A percentile compares a stretch with the other conserved stretches of the same genome.
These are phyloP conservation scores for Lizonia empirigonia DNA, from an alignment of 2,329 filamentous ascomycete species.

Conservation along the genomic window DNA sequence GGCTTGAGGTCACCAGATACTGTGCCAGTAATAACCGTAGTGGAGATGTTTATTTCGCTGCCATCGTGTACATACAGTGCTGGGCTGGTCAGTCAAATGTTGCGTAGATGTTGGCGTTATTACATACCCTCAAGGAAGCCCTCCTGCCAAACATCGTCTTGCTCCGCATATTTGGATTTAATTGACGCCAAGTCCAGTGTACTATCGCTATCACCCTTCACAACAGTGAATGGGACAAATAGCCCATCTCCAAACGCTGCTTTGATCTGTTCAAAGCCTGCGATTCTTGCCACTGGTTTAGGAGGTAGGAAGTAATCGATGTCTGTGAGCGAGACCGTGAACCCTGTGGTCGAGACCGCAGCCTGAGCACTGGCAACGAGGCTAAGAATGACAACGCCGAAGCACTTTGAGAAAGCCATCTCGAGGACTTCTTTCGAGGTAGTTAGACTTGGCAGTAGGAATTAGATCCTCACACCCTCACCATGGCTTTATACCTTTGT, in stretches of 20 bases:
- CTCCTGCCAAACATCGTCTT: constrained; percentile 51
- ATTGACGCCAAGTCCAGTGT: constrained; percentile 24
- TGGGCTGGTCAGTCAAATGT: constrained; percentile 6
- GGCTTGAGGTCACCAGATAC: constrained; percentile 41
- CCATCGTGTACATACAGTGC: constrained; percentile 30
- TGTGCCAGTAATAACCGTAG: constrained; percentile 23
- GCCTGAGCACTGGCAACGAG: constrained; percentile 19
- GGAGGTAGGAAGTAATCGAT: constrained; percentile 51
- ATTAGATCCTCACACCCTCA: not conserved
- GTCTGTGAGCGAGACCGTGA: constrained; percentile 49
- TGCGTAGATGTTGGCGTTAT: not conserved
- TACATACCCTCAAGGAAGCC: constrained; percentile 47
- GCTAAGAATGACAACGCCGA: constrained; percentile 12
- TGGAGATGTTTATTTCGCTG: constrained; percentile 26
- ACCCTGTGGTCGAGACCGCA: constrained; percentile 44
- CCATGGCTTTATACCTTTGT: constrained; percentile 1
- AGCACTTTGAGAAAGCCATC: constrained; percentile 18
- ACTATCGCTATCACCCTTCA: constrained; percentile 35
- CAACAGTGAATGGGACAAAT: constrained; percentile 50
- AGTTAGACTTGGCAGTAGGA: not conserved
- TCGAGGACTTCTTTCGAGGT: not conserved
- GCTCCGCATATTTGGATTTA: constrained; percentile 36
- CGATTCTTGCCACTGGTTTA: constrained; percentile 42
- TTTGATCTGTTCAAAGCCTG: constrained; percentile 27
- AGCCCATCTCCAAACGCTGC: constrained; percentile 22